phyloP scores from a whole-genome alignment of 2,329 filamentous ascomycete genomes.

The Fusarium subtropicale region DNA sequence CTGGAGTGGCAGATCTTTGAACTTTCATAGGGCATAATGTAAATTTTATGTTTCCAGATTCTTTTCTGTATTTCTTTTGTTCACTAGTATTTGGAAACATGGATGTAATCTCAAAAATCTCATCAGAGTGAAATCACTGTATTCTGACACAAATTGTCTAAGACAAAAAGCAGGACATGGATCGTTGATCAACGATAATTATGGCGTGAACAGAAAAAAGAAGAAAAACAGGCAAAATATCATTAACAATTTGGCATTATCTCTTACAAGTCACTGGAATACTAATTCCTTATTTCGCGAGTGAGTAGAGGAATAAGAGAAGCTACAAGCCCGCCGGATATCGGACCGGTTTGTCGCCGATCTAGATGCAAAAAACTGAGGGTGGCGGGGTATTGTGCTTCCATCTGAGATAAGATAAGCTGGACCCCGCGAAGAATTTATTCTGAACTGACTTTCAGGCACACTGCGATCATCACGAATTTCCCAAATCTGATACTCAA shows the following conservation, averaged over 20 bases:
- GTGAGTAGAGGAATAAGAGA: neutral
- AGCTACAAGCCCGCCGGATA: constrained; percentile 2
- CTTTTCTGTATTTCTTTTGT: neutral
- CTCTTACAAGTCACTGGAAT: neutral
- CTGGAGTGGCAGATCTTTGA: constrained; percentile 4
- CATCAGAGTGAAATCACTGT: neutral
- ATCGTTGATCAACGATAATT: neutral
- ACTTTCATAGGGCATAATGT: neutral
- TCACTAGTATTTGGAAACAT: too few relatives aligned
- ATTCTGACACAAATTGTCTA: neutral
- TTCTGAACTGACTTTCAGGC: constrained; percentile 33
- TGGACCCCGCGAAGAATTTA: constrained; percentile 53
- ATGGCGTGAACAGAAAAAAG: neutral
- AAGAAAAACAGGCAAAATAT: too few relatives aligned
- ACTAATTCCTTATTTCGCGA: neutral
- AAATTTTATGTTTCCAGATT: neutral
- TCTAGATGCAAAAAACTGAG: constrained; percentile 6
- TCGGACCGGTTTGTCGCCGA: constrained; percentile 14
- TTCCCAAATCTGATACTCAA: constrained; percentile 20
- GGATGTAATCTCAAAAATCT: neutral
- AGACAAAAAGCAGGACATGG: too few relatives aligned
- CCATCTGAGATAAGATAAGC: constrained; percentile 46
- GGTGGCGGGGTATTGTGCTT: constrained; percentile 29
- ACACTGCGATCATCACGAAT: constrained; percentile 28
- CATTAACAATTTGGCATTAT: neutral